A percentile compares a stretch with the other conserved stretches of the same genome.
phyloP scores from a whole-genome alignment of 2,329 filamentous ascomycete species.

The Trichoderma arundinaceum region DNA sequence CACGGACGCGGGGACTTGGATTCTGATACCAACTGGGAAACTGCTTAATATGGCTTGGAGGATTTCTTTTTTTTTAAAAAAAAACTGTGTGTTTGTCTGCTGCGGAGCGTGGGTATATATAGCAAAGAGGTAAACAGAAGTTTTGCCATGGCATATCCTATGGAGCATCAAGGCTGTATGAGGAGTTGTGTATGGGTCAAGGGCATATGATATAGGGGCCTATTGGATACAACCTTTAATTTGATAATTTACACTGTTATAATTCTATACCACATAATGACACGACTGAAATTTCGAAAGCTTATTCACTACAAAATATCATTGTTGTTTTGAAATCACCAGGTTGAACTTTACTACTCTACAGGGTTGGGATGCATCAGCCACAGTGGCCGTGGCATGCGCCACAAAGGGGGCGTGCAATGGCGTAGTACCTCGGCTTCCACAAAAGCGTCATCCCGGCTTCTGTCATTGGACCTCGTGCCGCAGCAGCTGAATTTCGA shows the following conservation, averaged over 20 bases:
- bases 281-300: too few relatives aligned
- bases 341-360: neutral
- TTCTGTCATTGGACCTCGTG: conserved; percentile 13
- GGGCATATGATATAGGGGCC: too few relatives aligned
- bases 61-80: conserved; percentile 1
- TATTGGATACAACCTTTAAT: too few relatives aligned
- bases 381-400: conserved; percentile 4
- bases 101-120: neutral
- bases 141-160: too few relatives aligned
- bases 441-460: conserved; percentile 19
- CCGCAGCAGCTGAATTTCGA: conserved; percentile 2
- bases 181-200: too few relatives aligned
- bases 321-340: too few relatives aligned
- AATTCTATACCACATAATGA: too few relatives aligned
- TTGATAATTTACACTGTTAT: too few relatives aligned
- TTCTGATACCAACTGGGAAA: neutral
- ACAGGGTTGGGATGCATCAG: neutral
- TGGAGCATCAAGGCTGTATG: too few relatives aligned
- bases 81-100: too few relatives aligned
- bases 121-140: too few relatives aligned
- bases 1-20: conserved; percentile 10
- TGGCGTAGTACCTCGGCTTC: conserved; percentile 24
- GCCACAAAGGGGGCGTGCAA: conserved; percentile 22
- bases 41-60: neutral
- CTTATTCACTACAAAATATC: too few relatives aligned